Percentiles rank a stretch among this genome's conserved stretches.
These are phyloP conservation scores for Amphichorda felina DNA, from an alignment of 2,329 filamentous ascomycete genomes.

Conservation along the genomic window DNA sequence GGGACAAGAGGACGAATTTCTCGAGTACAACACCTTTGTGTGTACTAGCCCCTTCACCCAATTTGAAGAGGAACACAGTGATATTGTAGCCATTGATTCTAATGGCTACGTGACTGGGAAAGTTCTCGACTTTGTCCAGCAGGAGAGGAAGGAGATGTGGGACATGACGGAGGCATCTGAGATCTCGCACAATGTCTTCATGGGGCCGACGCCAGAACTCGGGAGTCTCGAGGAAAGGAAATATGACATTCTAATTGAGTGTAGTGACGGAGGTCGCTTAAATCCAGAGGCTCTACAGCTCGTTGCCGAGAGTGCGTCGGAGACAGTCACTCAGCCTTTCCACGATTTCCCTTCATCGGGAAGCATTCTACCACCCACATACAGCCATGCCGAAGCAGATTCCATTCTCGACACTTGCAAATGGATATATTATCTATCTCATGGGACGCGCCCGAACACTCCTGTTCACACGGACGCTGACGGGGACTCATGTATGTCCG, in stretches of 20 bases:
- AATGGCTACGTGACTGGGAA: constrained; percentile 60
- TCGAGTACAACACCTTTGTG: constrained; percentile 78
- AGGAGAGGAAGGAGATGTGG: constrained; percentile 87
- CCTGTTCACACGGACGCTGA: constrained; percentile 14
- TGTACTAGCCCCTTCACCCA: constrained; percentile 50
- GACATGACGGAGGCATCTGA: constrained; percentile 83
- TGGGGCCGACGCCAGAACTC: constrained; percentile 75
- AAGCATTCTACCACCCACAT: constrained; percentile 77
- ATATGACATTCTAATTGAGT: constrained; percentile 84
- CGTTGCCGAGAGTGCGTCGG: constrained; percentile 44
- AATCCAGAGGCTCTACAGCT: constrained; percentile 54
- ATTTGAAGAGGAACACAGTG: constrained; percentile 58
- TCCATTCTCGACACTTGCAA: constrained; percentile 76
- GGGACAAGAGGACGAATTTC: constrained; percentile 29
- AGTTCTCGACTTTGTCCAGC: constrained; percentile 79
- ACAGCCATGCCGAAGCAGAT: constrained; percentile 73
- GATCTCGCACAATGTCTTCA: constrained; percentile 80
- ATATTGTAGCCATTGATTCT: constrained; percentile 66
- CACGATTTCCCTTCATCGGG: constrained; percentile 87
- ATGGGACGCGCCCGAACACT: constrained; percentile 39
- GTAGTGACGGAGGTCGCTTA: constrained; percentile 72
- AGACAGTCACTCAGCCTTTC: constrained; percentile 19
- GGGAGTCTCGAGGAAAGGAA: constrained; percentile 41
- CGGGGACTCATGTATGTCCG: constrained; percentile 13
- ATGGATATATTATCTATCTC: constrained; percentile 79